These are phyloP conservation scores for Evansstolkia leycettana DNA, from an alignment of 495 filamentous ascomycete species.

Conservation along the genomic window DNA sequence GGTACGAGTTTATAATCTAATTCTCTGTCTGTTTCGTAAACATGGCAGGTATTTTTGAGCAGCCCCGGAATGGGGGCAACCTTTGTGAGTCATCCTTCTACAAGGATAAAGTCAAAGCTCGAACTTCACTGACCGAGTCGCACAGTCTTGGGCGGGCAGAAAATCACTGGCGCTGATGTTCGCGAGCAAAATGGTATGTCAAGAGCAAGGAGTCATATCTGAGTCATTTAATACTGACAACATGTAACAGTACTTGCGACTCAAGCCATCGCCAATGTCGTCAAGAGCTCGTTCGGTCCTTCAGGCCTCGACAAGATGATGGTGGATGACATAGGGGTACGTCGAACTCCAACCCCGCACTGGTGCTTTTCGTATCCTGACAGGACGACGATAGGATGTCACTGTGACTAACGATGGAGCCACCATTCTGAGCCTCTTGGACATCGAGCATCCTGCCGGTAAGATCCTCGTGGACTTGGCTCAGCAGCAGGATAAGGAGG, in stretches of 20 bases:
- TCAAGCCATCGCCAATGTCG: conserved; percentile 94
- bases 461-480: conserved; percentile 97
- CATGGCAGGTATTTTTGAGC: conserved; percentile 87
- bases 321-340: conserved; percentile 97
- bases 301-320: conserved; percentile 99
- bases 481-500: conserved; percentile 97
- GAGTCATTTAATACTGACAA: conserved; percentile 5
- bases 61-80: conserved; percentile 74
- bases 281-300: conserved; percentile 96
- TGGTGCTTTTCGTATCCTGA: conserved; percentile 12
- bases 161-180: conserved; percentile 91
- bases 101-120: conserved; percentile 1
- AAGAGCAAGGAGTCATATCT: background rate
- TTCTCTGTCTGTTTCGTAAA: conserved; percentile 8
- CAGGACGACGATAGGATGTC: conserved; percentile 65
- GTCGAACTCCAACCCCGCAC: conserved; percentile 20
- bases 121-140: conserved; percentile 19
- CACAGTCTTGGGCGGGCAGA: conserved; percentile 78
- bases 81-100: conserved; percentile 44
- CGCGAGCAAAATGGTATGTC: conserved; percentile 87
- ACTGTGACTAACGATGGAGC: conserved; percentile 98
- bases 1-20: background rate
- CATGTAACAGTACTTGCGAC: conserved; percentile 67
- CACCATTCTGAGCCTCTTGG: conserved; percentile 86
- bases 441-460: conserved; percentile 94